Conservation (phyloP, 2,329 filamentous ascomycete genomes). For the Penicillium digitatum region DNA sequence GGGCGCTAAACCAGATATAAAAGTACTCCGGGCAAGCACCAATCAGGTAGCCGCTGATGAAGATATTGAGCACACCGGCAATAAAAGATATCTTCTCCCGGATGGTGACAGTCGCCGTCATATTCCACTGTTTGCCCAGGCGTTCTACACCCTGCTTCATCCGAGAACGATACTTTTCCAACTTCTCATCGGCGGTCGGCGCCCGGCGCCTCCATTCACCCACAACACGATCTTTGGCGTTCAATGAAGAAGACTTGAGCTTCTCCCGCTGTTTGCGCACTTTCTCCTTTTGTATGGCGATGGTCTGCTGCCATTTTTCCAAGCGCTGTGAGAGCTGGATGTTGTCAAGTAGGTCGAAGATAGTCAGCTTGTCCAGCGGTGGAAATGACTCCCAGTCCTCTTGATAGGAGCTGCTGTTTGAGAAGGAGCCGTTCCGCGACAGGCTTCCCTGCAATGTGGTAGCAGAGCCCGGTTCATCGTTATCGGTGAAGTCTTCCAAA, state of each 20-base stretch:
- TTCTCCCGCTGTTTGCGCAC: constrained; percentile 78
- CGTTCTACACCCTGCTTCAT: constrained; percentile 89
- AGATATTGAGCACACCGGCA: constrained; percentile 92
- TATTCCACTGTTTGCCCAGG: constrained; percentile 78
- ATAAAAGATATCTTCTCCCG: constrained; percentile 97
- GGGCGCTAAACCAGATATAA: constrained; percentile 85
- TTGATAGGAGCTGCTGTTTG: constrained; percentile 78
- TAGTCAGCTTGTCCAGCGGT: constrained; percentile 80
- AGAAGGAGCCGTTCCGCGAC: constrained; percentile 76
- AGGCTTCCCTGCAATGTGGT: constrained; percentile 41
- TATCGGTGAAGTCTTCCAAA: constrained; percentile 24
- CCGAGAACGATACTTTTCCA: constrained; percentile 81
- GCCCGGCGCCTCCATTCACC: constrained; percentile 87
- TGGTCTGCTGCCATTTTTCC: constrained; percentile 80
- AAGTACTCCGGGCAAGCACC: constrained; percentile 81
- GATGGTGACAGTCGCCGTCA: constrained; percentile 79
- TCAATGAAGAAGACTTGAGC: constrained; percentile 68
- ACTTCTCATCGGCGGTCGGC: constrained; percentile 83
- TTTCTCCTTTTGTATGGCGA: constrained; percentile 79
- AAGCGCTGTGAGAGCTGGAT: constrained; percentile 82
- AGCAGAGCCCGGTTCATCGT: constrained; percentile 32
- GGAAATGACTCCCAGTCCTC: constrained; percentile 85
- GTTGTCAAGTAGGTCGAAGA: constrained; percentile 93
- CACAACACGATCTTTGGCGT: constrained; percentile 82
- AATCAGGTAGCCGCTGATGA: constrained; percentile 90